phyloP scores from a whole-genome alignment of 2,329 filamentous ascomycete species.

The Coniochaeta sp. region DNA sequence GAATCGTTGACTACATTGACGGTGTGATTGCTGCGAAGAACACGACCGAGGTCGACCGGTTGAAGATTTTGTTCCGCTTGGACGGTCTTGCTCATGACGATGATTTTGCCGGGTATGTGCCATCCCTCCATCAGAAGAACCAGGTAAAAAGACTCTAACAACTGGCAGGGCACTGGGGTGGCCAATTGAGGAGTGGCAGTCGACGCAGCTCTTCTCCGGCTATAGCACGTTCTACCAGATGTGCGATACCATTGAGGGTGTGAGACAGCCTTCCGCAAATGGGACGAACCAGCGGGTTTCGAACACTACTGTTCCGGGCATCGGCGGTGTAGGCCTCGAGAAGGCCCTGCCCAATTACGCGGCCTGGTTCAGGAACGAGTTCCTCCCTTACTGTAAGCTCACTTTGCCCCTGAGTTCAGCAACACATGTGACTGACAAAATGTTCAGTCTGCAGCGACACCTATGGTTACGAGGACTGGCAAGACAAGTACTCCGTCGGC shows the following conservation, averaged over 20 bases:
- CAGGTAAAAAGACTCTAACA: slow-evolving; percentile 9
- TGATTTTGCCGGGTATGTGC: slow-evolving; percentile 38
- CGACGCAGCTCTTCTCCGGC: slow-evolving; percentile 23
- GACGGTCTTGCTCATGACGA: slow-evolving; percentile 40
- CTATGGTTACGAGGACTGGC: slow-evolving; percentile 39
- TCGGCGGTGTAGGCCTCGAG: slow-evolving; percentile 42
- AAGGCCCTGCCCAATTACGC: slow-evolving; percentile 48
- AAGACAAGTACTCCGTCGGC: slow-evolving; percentile 29
- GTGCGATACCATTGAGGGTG: slow-evolving; percentile 29
- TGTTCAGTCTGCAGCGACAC: slow-evolving; percentile 30
- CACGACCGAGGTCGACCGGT: slow-evolving; percentile 27
- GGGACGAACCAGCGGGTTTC: slow-evolving; percentile 5
- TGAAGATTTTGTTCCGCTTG: slow-evolving; percentile 48
- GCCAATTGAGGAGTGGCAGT: slow-evolving; percentile 32
- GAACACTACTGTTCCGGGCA: slow-evolving; percentile 21
- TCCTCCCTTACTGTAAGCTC: slow-evolving; percentile 40
- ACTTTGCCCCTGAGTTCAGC: not conserved
- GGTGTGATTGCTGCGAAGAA: slow-evolving; percentile 34
- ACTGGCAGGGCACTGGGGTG: slow-evolving; percentile 17
- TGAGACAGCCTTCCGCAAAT: slow-evolving; percentile 7
- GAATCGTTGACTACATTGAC: slow-evolving; percentile 49
- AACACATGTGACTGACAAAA: not conserved
- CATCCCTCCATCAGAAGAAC: not conserved
- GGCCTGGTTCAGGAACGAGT: slow-evolving; percentile 38
- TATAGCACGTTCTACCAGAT: slow-evolving; percentile 28